These are phyloP conservation scores for Pleoardoris graminearum DNA, from an alignment of 2,329 filamentous ascomycete species.

Conservation along the genomic window DNA sequence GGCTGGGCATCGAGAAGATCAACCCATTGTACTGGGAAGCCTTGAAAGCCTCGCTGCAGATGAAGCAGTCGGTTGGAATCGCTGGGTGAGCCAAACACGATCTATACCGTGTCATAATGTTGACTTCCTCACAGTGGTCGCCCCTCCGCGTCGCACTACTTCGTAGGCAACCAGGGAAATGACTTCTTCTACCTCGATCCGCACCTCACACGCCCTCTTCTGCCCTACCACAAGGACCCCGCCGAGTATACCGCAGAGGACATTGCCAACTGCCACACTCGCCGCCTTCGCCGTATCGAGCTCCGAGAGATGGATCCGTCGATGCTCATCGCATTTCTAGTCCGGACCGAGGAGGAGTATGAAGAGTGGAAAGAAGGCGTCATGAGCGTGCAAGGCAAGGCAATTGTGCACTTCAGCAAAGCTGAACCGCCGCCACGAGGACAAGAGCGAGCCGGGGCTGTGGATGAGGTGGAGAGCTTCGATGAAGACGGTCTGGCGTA, in stretches of 20 bases:
- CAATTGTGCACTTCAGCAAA: constrained; percentile 82
- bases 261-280: constrained; percentile 81
- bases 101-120: not conserved
- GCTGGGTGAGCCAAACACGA: constrained; percentile 68
- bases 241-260: constrained; percentile 70
- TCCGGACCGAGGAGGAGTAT: constrained; percentile 83
- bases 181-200: constrained; percentile 94
- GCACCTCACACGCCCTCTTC: constrained; percentile 77
- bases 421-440: constrained; percentile 60
- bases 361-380: constrained; percentile 77
- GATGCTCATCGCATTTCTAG: constrained; percentile 94
- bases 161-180: constrained; percentile 72
- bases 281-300: constrained; percentile 78
- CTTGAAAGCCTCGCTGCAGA: constrained; percentile 80
- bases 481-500: constrained; percentile 57
- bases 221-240: constrained; percentile 65
- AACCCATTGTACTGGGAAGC: constrained; percentile 95
- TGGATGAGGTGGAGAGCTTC: constrained; percentile 88
- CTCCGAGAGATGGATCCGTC: constrained; percentile 95
- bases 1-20: constrained; percentile 90
- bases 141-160: constrained; percentile 85
- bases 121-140: constrained; percentile 66
- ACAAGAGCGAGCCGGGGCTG: constrained; percentile 68
- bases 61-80: constrained; percentile 92
- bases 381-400: constrained; percentile 71